Percentiles rank a stretch among this genome's conserved stretches.
phyloP scores from a whole-genome alignment of 352 stramenopile species.

The Pythium rishiriense region DNA sequence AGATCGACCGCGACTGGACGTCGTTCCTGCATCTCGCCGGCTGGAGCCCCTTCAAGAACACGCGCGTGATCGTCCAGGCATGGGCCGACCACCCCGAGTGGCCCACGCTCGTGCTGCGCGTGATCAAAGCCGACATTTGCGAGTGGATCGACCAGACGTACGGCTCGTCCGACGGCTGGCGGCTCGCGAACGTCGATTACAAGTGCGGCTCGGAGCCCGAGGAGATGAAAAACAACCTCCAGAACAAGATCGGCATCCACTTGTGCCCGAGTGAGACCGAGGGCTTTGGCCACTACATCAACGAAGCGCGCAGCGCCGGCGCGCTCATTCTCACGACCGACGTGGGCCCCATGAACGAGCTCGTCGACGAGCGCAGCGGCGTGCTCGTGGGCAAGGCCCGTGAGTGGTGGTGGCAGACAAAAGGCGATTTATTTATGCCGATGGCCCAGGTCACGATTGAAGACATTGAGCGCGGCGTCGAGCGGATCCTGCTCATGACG shows the following conservation, averaged over 20 bases:
- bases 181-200: constrained; percentile 75
- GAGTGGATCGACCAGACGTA: constrained; percentile 66
- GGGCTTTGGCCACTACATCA: constrained; percentile 87
- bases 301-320: constrained; percentile 73
- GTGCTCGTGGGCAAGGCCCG: constrained; percentile 60
- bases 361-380: constrained; percentile 69
- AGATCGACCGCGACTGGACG: constrained; percentile 66
- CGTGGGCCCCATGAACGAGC: constrained; percentile 84
- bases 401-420: constrained; percentile 82
- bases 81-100: constrained; percentile 76
- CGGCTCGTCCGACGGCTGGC: constrained; percentile 44
- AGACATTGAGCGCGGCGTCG: constrained; percentile 67
- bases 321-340: constrained; percentile 78
- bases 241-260: constrained; percentile 78
- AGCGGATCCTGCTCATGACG: constrained; percentile 69
- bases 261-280: constrained; percentile 77
- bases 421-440: constrained; percentile 84
- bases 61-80: constrained; percentile 62
- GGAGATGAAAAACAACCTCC: constrained; percentile 58
- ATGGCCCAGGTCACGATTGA: constrained; percentile 58
- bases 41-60: constrained; percentile 81
- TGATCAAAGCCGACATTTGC: constrained; percentile 67
- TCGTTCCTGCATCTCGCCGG: constrained; percentile 72
- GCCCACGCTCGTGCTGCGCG: constrained; percentile 67
- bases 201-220: constrained; percentile 59